phyloP scores from a whole-genome alignment of 805 yeast genomes.

The Barnettozyma pratensis region DNA sequence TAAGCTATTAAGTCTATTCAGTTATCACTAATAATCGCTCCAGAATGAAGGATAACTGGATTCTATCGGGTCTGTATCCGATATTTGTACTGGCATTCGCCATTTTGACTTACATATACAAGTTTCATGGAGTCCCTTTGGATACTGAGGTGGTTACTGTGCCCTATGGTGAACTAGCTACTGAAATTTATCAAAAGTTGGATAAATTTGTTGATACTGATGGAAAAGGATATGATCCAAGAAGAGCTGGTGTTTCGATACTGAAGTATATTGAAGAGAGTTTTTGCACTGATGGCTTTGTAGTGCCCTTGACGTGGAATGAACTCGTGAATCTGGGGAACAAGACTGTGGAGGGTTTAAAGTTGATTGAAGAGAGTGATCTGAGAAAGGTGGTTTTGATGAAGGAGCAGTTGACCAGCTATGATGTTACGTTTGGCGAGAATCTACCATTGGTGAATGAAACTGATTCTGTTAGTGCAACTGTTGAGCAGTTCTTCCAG shows the following conservation, averaged over 20 bases:
- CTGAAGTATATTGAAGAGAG: neutral
- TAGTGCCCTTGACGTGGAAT: conserved; percentile 16
- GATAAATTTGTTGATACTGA: neutral
- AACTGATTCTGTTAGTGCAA: conserved; percentile 1
- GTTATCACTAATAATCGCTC: no score
- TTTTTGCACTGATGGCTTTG: neutral
- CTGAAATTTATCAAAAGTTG: neutral
- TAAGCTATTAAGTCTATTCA: no score
- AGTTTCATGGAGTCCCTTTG: no score
- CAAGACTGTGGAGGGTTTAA: conserved; percentile 18
- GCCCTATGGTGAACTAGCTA: neutral
- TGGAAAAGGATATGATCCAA: conserved; percentile 6
- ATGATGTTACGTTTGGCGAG: conserved; percentile 2
- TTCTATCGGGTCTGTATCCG: no score
- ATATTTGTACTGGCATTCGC: no score
- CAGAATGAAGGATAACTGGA: no score
- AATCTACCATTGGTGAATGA: neutral
- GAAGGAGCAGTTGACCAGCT: conserved; percentile 10
- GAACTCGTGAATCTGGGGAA: conserved; percentile 10
- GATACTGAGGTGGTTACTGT: neutral
- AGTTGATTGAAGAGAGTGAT: conserved; percentile 6
- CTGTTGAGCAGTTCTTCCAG: conserved; percentile 1
- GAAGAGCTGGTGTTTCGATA: conserved; percentile 9
- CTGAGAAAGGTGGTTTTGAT: conserved; percentile 14
- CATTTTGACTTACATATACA: no score